Conservation (phyloP, 192 early-diverging fungal species). For the Entomortierella beljakovae region DNA sequence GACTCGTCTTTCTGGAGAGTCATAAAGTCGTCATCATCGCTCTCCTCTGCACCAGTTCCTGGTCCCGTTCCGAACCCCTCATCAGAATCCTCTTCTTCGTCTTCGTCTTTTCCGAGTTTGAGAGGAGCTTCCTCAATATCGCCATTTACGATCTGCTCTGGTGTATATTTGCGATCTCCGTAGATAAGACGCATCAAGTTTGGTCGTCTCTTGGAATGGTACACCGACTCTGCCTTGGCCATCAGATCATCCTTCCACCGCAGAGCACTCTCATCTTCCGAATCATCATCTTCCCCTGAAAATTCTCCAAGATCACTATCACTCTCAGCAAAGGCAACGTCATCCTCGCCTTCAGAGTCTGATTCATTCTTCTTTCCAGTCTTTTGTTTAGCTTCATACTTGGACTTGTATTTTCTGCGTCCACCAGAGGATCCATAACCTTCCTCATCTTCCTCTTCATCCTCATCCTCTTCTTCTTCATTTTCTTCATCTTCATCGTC, state of each 20-base stretch:
- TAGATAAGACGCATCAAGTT: constrained; percentile 95
- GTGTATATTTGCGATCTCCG: constrained; percentile 60
- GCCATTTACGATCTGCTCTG: constrained; percentile 61
- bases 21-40: constrained; percentile 73
- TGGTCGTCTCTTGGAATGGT: constrained; percentile 68
- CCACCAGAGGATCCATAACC: constrained; percentile 46
- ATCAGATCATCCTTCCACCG: constrained; percentile 79
- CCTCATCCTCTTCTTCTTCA: constrained; percentile 53
- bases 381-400: constrained; percentile 48
- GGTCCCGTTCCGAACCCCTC: constrained; percentile 58
- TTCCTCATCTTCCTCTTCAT: constrained; percentile 55
- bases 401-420: constrained; percentile 52
- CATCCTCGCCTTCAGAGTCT: constrained; percentile 63
- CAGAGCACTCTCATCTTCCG: constrained; percentile 62
- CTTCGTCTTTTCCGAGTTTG: constrained; percentile 24
- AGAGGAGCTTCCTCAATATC: constrained; percentile 48
- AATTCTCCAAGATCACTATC: constrained; percentile 77
- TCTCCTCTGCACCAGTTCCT: constrained; percentile 54
- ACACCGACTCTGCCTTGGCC: constrained; percentile 70
- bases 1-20: constrained; percentile 58
- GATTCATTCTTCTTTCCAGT: constrained; percentile 48
- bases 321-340: constrained; percentile 75
- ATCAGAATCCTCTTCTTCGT: constrained; percentile 52
- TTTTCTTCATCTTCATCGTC: constrained; percentile 60
- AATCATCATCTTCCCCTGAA: constrained; percentile 53